These are phyloP conservation scores for Neurospora africana DNA, from an alignment of 495 filamentous ascomycete genomes.

Conservation along the genomic window DNA sequence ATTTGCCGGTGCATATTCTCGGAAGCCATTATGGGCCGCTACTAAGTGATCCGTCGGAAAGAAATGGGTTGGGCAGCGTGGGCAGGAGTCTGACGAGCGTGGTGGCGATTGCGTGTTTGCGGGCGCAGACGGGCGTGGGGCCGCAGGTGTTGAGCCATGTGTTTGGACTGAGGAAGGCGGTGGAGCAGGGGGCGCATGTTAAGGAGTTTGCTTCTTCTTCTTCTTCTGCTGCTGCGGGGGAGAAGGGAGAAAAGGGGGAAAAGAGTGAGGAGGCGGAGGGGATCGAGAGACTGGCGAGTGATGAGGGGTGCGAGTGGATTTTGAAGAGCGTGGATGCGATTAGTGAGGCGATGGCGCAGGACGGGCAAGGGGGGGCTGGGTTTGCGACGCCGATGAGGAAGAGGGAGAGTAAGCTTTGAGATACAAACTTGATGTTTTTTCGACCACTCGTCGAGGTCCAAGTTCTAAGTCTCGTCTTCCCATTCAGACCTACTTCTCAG, in stretches of 20 bases:
- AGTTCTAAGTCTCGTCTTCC: too few relatives aligned
- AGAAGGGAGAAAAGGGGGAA: neutral
- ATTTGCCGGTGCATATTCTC: slow-evolving; percentile 68
- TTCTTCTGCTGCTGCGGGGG: too few relatives aligned
- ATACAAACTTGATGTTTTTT: slow-evolving; percentile 3
- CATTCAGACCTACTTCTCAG: too few relatives aligned
- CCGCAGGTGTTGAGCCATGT: slow-evolving; percentile 70
- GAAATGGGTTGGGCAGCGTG: slow-evolving; percentile 30
- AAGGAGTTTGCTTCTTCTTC: slow-evolving; percentile 34
- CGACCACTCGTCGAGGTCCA: neutral
- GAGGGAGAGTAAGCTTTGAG: neutral
- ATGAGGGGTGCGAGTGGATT: slow-evolving; percentile 66
- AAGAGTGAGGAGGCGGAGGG: slow-evolving; percentile 13
- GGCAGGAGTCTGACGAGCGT: slow-evolving; percentile 58
- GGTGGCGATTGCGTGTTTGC: slow-evolving; percentile 56
- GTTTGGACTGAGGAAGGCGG: slow-evolving; percentile 61
- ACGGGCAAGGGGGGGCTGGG: slow-evolving; percentile 31
- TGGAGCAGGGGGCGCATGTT: slow-evolving; percentile 51
- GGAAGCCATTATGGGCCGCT: slow-evolving; percentile 59
- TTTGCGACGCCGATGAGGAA: slow-evolving; percentile 44
- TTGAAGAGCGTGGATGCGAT: slow-evolving; percentile 59
- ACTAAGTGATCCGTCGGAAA: slow-evolving; percentile 47
- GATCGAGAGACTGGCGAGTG: slow-evolving; percentile 44
- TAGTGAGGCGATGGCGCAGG: slow-evolving; percentile 48
- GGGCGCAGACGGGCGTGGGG: slow-evolving; percentile 66